Base-by-base conservation (phyloP, 1,139 yeast genomes). In the Saccharomyces hybrid region DNA sequence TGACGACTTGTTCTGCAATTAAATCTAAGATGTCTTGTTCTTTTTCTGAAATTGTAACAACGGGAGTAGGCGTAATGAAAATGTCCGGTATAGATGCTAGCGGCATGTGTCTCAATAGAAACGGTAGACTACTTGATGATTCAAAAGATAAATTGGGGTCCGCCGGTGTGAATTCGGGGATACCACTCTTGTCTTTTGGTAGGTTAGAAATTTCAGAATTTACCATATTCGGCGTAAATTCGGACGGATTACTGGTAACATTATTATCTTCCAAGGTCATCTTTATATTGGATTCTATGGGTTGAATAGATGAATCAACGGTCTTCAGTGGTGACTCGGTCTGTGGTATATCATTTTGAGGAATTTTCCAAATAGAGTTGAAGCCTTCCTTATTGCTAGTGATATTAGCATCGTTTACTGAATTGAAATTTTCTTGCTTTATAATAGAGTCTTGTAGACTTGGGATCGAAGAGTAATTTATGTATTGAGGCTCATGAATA, bases 91-190 rank as follows among this genome's bases (percentile, higher is more conserved):
- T 80, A 0, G 85, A 78, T 42, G 77, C 73, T 0, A 83, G 73
- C 38, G 86, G 83, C 55, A 84, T 78, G 49, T 83, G 81, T 55
- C 90, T 70, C 46, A 85, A 66, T 20, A 85, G 74, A 65, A 85
- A 80, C 0, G 89, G 90, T 42, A 84, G 67, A 64, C 83, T 82
- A 60, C 82, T 84, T 11, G 73, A 69, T 2, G 67, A 55, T 49
- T 62, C 65, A 2, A 59, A 56, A 8, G 55, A 51, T 23, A 59
- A 44, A 16, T 56, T 50, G 14, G 51, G 51, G n/a, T 47, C 57
- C n/a, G 55, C 50, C 8, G 58, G 56, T 3, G 52, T 48, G n/a
- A 51, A 27, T 20, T 54, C 60, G 7, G 51, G 51, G 38, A 46
- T 26, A 23, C 44, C 50, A 4, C 49, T 28, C 46, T 55, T 51